A percentile compares a stretch with the other conserved stretches of the same genome.
Evolutionary conservation across 495 filamentous ascomycete genomes (phyloP).

Genomic region (Hypoxylon rickii): DNA sequence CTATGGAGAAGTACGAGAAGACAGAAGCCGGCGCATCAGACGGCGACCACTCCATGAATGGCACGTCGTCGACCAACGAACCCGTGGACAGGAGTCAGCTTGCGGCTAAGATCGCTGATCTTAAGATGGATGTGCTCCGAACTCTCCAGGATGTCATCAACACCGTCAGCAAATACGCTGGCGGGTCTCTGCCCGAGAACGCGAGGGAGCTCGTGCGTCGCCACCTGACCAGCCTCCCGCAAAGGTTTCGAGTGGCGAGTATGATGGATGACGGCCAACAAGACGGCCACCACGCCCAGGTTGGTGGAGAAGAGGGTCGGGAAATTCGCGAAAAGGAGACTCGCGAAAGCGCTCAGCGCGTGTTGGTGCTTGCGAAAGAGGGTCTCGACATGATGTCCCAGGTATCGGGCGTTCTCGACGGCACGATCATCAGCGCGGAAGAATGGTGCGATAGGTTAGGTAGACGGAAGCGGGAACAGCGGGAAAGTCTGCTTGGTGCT

Average conservation of each 20-base stretch:
- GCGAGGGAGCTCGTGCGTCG: slow-evolving; percentile 75
- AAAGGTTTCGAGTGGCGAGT: slow-evolving; percentile 67
- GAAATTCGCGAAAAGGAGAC: slow-evolving; percentile 42
- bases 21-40: slow-evolving; percentile 28
- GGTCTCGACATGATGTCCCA: slow-evolving; percentile 88
- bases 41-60: slow-evolving; percentile 26
- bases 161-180: slow-evolving; percentile 81
- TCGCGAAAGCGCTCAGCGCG: slow-evolving; percentile 64
- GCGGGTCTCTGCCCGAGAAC: slow-evolving; percentile 82
- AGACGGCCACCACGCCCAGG: slow-evolving; percentile 36
- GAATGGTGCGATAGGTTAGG: slow-evolving; percentile 81
- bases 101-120: slow-evolving; percentile 64
- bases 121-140: slow-evolving; percentile 73
- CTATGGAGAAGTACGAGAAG: slow-evolving; percentile 77
- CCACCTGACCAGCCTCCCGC: slow-evolving; percentile 78
- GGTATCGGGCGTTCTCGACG: slow-evolving; percentile 77
- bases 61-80: slow-evolving; percentile 25
- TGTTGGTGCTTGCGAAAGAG: slow-evolving; percentile 81
- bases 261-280: slow-evolving; percentile 48
- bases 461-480: slow-evolving; percentile 50
- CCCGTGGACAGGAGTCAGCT: slow-evolving; percentile 46
- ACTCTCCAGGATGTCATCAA: slow-evolving; percentile 78
- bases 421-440: slow-evolving; percentile 85
- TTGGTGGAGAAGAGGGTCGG: slow-evolving; percentile 37
- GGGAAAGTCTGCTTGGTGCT: slow-evolving; percentile 26